Evolutionary conservation across 208 protist species (phyloP).

Genomic region (Crithidia thermophila): DNA sequence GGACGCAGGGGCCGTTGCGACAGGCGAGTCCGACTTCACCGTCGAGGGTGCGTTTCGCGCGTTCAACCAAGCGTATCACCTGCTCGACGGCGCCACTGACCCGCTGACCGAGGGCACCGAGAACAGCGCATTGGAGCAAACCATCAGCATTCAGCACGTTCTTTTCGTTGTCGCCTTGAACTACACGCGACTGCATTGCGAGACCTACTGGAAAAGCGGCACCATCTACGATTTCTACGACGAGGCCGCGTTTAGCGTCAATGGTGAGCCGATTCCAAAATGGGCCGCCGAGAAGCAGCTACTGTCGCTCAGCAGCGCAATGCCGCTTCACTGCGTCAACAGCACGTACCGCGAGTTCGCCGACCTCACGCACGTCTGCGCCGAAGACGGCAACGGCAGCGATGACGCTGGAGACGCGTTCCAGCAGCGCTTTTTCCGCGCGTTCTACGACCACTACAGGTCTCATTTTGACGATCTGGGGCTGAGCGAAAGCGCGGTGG

Average conservation of each 20-base stretch:
- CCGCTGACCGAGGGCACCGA: neutral
- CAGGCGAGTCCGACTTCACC: conserved; percentile 6
- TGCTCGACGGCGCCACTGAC: neutral
- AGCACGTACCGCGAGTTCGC: conserved; percentile 29
- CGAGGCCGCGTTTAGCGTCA: neutral
- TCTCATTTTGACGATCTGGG: conserved; percentile 17
- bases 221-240: conserved; percentile 9
- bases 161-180: conserved; percentile 30
- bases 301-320: conserved; percentile 23
- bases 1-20: neutral
- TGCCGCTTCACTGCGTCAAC: conserved; percentile 26
- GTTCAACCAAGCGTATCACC: neutral
- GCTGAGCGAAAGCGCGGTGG: conserved; percentile 15
- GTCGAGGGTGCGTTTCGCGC: conserved; percentile 20
- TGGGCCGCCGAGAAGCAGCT: conserved; percentile 19
- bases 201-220: conserved; percentile 16
- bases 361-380: conserved; percentile 10
- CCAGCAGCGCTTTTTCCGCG: conserved; percentile 15
- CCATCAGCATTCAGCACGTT: conserved; percentile 19
- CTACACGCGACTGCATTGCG: conserved; percentile 32
- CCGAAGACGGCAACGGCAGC: neutral
- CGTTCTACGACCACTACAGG: conserved; percentile 33
- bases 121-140: neutral
- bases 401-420: neutral
- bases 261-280: conserved; percentile 1